These are phyloP conservation scores for Penicillium egyptiacum DNA, from an alignment of 495 filamentous ascomycete genomes.

Conservation along the genomic window DNA sequence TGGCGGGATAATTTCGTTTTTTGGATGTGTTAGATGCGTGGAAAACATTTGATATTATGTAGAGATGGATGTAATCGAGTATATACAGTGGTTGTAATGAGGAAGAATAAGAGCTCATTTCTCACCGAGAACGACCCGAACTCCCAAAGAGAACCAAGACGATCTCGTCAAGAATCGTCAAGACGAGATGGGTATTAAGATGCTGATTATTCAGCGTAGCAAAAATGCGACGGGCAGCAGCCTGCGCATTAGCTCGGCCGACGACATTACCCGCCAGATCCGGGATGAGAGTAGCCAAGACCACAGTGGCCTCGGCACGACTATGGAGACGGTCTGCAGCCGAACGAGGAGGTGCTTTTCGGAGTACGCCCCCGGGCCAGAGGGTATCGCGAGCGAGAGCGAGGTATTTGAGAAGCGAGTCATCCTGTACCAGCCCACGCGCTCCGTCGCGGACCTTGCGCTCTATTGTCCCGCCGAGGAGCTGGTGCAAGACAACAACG, in stretches of 20 bases:
- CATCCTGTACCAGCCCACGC: constrained; percentile 67
- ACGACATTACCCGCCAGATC: constrained; percentile 82
- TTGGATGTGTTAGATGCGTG: background rate
- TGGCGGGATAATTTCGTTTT: background rate
- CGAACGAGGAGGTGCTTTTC: constrained; percentile 53
- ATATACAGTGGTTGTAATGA: constrained; percentile 2
- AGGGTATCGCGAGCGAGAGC: constrained; percentile 65
- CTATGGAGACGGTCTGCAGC: constrained; percentile 67
- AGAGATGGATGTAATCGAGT: background rate
- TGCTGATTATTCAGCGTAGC: constrained; percentile 75
- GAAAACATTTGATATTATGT: background rate
- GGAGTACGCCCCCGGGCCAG: constrained; percentile 72
- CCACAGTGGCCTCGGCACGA: constrained; percentile 68
- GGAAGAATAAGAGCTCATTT: background rate
- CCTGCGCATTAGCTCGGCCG: constrained; percentile 79
- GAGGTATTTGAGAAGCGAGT: constrained; percentile 74
- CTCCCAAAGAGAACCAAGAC: constrained; percentile 69
- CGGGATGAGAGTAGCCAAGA: constrained; percentile 79
- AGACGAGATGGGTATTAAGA: constrained; percentile 71
- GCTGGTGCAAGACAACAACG: constrained; percentile 73
- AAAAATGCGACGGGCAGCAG: constrained; percentile 74
- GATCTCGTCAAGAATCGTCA: constrained; percentile 78
- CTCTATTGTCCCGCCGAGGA: constrained; percentile 85
- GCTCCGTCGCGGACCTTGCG: constrained; percentile 85
- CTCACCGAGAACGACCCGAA: constrained; percentile 20